phyloP scores from a whole-genome alignment of 2,329 filamentous ascomycete species.

The Penicillium oxalicum region DNA sequence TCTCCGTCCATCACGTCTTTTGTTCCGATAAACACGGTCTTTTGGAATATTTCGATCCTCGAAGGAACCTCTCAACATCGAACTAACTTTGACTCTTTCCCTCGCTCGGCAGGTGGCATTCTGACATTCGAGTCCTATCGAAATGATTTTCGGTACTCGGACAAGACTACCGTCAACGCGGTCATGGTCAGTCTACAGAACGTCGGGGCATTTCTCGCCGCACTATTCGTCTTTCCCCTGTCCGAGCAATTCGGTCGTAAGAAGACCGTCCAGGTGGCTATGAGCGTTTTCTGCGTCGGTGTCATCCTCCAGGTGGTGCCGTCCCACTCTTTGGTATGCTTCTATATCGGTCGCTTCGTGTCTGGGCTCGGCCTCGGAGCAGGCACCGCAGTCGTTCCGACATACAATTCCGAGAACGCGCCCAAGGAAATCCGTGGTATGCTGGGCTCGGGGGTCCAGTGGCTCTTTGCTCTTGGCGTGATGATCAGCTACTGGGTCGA shows the following conservation, averaged over 20 bases:
- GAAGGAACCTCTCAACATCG: too few species aligned
- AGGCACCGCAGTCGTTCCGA: slow-evolving; percentile 38
- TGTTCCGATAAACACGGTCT: not conserved
- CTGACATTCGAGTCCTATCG: slow-evolving; percentile 41
- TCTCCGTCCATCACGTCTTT: too few species aligned
- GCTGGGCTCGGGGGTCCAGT: slow-evolving; percentile 34
- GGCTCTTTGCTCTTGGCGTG: slow-evolving; percentile 34
- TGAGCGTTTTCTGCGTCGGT: slow-evolving; percentile 35
- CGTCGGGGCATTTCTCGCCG: slow-evolving; percentile 49
- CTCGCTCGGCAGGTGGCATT: slow-evolving; percentile 31
- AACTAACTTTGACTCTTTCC: not conserved
- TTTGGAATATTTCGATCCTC: not conserved
- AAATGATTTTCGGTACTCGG: slow-evolving; percentile 38
- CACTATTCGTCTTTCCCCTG: slow-evolving; percentile 44
- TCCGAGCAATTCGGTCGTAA: slow-evolving; percentile 43
- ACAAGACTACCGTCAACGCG: slow-evolving; percentile 40
- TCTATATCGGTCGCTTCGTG: slow-evolving; percentile 45
- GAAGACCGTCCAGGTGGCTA: slow-evolving; percentile 41
- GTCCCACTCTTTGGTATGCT: slow-evolving; percentile 41
- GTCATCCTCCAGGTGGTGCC: slow-evolving; percentile 44
- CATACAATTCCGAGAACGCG: slow-evolving; percentile 39
- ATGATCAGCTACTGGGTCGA: slow-evolving; percentile 43
- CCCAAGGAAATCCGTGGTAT: slow-evolving; percentile 40
- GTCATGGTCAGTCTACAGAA: slow-evolving; percentile 47
- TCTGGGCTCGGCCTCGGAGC: slow-evolving; percentile 45